phyloP scores from a whole-genome alignment of 2,329 filamentous ascomycete genomes.

The Beauveria asiatica region DNA sequence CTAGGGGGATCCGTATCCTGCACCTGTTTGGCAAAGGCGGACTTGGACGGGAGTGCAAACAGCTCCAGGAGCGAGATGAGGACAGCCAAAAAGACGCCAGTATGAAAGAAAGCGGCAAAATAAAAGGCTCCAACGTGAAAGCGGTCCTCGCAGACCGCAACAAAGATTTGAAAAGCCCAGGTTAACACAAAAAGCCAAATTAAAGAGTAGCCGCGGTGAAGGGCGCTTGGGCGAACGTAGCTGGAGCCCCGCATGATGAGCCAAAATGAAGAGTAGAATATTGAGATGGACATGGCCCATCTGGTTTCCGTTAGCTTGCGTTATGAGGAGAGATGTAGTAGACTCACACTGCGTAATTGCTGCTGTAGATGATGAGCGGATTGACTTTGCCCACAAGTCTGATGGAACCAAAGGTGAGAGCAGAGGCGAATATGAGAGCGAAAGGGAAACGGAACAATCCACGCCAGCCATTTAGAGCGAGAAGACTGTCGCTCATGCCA shows the following conservation, averaged over 20 bases:
- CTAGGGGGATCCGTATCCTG: conserved; percentile 30
- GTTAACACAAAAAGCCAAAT: conserved; percentile 75
- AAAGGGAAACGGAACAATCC: conserved; percentile 81
- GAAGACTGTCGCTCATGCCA: conserved; percentile 50
- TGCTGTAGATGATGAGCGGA: conserved; percentile 85
- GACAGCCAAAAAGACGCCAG: conserved; percentile 63
- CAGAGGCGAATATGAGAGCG: conserved; percentile 59
- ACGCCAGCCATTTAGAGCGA: conserved; percentile 65
- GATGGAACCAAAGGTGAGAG: conserved; percentile 61
- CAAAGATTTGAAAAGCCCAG: conserved; percentile 63
- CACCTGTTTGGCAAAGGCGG: conserved; percentile 55
- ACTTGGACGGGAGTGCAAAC: conserved; percentile 65
- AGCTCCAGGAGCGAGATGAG: conserved; percentile 72
- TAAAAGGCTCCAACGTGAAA: conserved; percentile 69
- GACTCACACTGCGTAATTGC: conserved; percentile 64
- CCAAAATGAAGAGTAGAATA: conserved; percentile 78
- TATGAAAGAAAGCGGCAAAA: conserved; percentile 71
- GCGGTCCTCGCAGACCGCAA: conserved; percentile 69
- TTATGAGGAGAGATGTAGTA: background rate
- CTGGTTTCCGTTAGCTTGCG: conserved; percentile 22
- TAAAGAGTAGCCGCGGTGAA: conserved; percentile 72
- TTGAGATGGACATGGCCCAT: conserved; percentile 77
- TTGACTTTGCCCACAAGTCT: conserved; percentile 76
- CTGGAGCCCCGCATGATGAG: conserved; percentile 71
- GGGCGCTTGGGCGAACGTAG: conserved; percentile 72